Conservation (phyloP, 2,329 filamentous ascomycete genomes). For the Cytospora leucostoma region DNA sequence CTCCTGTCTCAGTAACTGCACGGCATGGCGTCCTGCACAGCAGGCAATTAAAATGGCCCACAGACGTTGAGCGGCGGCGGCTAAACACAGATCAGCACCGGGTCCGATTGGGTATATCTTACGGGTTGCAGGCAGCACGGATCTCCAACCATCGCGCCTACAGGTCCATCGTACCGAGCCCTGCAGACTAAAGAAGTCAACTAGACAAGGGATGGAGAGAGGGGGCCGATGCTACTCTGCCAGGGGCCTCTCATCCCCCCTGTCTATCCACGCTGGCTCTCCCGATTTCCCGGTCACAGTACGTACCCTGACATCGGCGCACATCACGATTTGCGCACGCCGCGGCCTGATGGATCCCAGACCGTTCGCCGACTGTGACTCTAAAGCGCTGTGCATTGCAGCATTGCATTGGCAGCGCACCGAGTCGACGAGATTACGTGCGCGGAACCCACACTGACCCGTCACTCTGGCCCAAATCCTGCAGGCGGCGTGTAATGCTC, state of each 20-base stretch:
- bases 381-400: conserved; percentile 24
- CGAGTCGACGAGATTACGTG: conserved; percentile 21
- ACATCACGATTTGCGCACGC: neutral
- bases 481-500: conserved; percentile 18
- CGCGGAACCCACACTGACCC: neutral
- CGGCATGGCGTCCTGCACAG: too few relatives aligned
- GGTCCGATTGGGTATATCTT: conserved; percentile 8
- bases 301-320: conserved; percentile 11
- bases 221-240: conserved; percentile 11
- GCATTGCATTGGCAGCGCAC: conserved; percentile 26
- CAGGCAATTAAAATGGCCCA: neutral
- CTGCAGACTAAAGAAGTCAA: neutral
- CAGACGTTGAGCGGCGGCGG: conserved; percentile 15
- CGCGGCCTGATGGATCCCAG: neutral
- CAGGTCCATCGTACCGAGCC: neutral
- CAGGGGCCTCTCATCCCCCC: neutral
- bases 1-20: neutral
- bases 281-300: conserved; percentile 11
- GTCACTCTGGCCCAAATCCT: neutral
- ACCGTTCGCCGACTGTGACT: neutral
- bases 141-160: conserved; percentile 20
- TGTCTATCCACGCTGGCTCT: conserved; percentile 7
- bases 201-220: neutral
- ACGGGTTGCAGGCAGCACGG: conserved; percentile 8
- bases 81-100: conserved; percentile 6